Conservation (phyloP, 2,329 filamentous ascomycete genomes). For the Curvularia spicifera region DNA sequence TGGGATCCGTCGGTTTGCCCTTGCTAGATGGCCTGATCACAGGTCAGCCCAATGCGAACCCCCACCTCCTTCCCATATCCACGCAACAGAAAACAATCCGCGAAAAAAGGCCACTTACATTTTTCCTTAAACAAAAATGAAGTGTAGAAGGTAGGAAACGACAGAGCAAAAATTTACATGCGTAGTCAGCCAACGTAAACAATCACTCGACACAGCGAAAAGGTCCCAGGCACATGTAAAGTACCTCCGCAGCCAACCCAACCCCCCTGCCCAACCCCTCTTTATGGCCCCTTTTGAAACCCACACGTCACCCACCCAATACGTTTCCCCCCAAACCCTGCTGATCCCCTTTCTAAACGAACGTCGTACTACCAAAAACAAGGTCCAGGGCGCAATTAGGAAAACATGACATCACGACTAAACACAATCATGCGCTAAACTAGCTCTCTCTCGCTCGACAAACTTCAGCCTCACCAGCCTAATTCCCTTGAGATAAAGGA, state of each 20-base stretch:
- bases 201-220: not conserved
- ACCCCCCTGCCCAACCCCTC: not conserved
- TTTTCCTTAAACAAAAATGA: not conserved
- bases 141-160: too few relatives aligned
- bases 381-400: not conserved
- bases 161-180: too few relatives aligned
- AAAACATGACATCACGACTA: not conserved
- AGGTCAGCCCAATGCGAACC: not conserved
- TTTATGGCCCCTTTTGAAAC: too few relatives aligned
- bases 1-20: conserved; percentile 55
- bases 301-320: too few relatives aligned
- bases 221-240: not conserved
- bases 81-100: not conserved
- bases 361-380: not conserved
- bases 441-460: too few relatives aligned
- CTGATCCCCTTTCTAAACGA: too few relatives aligned
- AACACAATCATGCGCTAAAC: not conserved
- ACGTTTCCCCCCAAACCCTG: too few relatives aligned
- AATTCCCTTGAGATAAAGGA: too few relatives aligned
- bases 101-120: not conserved
- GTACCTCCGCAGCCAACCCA: not conserved
- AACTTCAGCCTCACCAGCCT: too few relatives aligned
- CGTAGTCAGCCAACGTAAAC: not conserved
- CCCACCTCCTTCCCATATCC: not conserved
- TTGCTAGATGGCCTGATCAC: conserved; percentile 48